Conservation (phyloP, 495 filamentous ascomycete genomes). For the Aspergillus bridgeri region DNA sequence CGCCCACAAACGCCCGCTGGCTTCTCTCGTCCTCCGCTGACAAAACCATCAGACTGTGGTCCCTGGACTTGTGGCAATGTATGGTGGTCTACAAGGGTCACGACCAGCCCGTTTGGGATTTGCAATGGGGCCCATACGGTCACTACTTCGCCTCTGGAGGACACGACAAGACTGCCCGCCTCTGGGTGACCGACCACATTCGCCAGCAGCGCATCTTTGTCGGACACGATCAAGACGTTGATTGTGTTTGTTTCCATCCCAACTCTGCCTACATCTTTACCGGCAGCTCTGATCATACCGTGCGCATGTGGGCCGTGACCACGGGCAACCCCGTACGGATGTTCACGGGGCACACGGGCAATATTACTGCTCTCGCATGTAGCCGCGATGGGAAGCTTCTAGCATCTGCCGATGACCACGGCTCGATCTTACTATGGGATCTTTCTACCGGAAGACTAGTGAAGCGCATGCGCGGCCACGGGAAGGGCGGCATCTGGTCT, state of each 20-base stretch:
- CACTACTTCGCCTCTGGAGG: slow-evolving; percentile 91
- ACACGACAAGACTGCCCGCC: slow-evolving; percentile 81
- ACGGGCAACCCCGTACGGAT: slow-evolving; percentile 82
- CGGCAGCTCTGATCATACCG: slow-evolving; percentile 80
- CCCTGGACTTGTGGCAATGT: slow-evolving; percentile 81
- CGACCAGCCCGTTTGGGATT: slow-evolving; percentile 80
- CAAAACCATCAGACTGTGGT: slow-evolving; percentile 86
- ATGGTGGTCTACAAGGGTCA: slow-evolving; percentile 92
- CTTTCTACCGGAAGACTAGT: slow-evolving; percentile 74
- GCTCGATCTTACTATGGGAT: slow-evolving; percentile 91
- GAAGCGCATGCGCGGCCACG: slow-evolving; percentile 92
- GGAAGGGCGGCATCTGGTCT: slow-evolving; percentile 89
- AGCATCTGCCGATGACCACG: slow-evolving; percentile 80
- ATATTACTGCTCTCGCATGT: slow-evolving; percentile 77
- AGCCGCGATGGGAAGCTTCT: slow-evolving; percentile 82
- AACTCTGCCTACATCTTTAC: slow-evolving; percentile 93
- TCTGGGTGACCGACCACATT: slow-evolving; percentile 89
- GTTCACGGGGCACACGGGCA: slow-evolving; percentile 86
- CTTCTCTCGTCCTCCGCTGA: slow-evolving; percentile 87
- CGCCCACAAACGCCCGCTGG: slow-evolving; percentile 63
- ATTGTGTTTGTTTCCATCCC: slow-evolving; percentile 82
- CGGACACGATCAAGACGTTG: slow-evolving; percentile 87
- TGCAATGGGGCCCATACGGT: slow-evolving; percentile 88
- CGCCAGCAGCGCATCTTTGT: slow-evolving; percentile 84
- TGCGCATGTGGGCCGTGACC: slow-evolving; percentile 94